phyloP scores from a whole-genome alignment of 2,329 filamentous ascomycete genomes.

The Pezicula neosporulosa region DNA sequence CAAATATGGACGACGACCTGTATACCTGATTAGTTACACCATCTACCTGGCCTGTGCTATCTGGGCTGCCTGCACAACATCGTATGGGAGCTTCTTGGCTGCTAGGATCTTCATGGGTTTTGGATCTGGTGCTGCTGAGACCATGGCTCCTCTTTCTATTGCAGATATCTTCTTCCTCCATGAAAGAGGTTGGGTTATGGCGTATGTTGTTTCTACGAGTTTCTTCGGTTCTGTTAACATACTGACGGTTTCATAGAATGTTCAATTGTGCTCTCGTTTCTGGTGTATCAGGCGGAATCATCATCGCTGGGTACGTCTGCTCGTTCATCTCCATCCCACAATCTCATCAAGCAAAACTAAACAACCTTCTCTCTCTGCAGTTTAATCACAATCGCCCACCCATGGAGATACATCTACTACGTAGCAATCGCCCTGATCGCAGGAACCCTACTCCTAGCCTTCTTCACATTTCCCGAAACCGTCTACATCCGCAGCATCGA shows the following conservation, averaged over 20 bases:
- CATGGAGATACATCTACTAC: constrained; percentile 50
- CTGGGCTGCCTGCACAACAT: constrained; percentile 10
- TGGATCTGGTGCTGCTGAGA: constrained; percentile 43
- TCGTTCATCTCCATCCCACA: constrained; percentile 20
- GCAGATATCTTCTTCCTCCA: constrained; percentile 59
- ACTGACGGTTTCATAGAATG: constrained; percentile 5
- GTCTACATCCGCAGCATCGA: constrained; percentile 35
- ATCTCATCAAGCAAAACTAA: too few relatives aligned
- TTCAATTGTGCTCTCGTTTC: constrained; percentile 30
- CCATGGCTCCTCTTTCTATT: constrained; percentile 53
- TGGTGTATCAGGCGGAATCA: constrained; percentile 43
- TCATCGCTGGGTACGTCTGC: constrained; percentile 48
- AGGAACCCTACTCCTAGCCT: constrained; percentile 40
- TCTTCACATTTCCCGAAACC: constrained; percentile 54
- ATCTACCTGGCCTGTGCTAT: constrained; percentile 11
- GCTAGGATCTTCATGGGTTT: constrained; percentile 17
- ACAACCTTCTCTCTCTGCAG: constrained; percentile 35
- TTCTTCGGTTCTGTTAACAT: neutral
- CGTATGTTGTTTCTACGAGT: constrained; percentile 6
- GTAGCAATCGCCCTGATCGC: constrained; percentile 48
- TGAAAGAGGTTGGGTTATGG: constrained; percentile 47
- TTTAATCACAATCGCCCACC: constrained; percentile 41
- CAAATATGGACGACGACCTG: constrained; percentile 19
- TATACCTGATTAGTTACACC: constrained; percentile 14
- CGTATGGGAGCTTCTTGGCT: constrained; percentile 16